Evolutionary conservation across 1,139 yeast species (phyloP).

Genomic region (Torulaspora pretoriensis): DNA sequence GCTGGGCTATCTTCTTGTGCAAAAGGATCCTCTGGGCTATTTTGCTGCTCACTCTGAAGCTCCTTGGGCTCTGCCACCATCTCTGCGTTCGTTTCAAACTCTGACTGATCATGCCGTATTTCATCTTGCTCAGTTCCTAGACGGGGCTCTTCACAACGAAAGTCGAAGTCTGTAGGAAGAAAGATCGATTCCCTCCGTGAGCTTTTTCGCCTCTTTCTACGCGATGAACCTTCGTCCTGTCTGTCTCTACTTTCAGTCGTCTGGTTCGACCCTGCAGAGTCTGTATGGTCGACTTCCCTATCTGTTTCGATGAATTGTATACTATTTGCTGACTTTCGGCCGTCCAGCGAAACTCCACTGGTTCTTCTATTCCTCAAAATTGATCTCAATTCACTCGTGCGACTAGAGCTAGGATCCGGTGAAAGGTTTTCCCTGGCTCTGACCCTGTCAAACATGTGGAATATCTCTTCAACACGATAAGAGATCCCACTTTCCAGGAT

Average conservation of each 20-base stretch:
- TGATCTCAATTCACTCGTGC: constrained; percentile 14
- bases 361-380: constrained; percentile 9
- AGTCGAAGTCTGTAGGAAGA: constrained; percentile 34
- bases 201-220: constrained; percentile 38
- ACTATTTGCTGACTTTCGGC: constrained; percentile 3
- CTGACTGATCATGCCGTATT: not conserved
- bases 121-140: not conserved
- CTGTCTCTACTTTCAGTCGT: not conserved
- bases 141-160: not conserved
- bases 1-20: not conserved
- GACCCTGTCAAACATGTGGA: constrained; percentile 40
- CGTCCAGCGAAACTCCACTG: not conserved
- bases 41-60: not conserved
- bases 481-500: constrained; percentile 43
- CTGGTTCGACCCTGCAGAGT: constrained; percentile 5
- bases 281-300: not conserved
- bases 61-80: not conserved
- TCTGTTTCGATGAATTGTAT: constrained; percentile 8
- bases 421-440: constrained; percentile 39
- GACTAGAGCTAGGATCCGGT: constrained; percentile 14
- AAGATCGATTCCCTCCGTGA: constrained; percentile 41
- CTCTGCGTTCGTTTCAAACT: not conserved
- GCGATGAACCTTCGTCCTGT: constrained; percentile 12
- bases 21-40: not conserved
- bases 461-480: constrained; percentile 45